phyloP scores from a whole-genome alignment of 1,139 yeast species.

The Zhuliangozyma blackwelliae region DNA sequence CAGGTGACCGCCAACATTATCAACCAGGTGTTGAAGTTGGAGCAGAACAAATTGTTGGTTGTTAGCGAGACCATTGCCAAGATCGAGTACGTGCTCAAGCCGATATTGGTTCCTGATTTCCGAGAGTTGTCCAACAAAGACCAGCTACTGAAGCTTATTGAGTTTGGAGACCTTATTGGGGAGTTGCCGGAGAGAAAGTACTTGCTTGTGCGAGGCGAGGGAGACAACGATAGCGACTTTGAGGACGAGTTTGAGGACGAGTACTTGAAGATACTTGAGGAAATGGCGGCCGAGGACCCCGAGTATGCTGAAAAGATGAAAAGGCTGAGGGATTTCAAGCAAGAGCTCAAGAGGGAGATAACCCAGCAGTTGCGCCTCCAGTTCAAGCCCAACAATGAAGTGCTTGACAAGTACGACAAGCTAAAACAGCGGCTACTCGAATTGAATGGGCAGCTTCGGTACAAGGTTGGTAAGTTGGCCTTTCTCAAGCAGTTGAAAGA shows the following conservation, averaged over 20 bases:
- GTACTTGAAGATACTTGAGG: slow-evolving; percentile 12
- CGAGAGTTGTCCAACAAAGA: slow-evolving; percentile 11
- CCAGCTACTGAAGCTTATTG: slow-evolving; percentile 9
- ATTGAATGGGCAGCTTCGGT: slow-evolving; percentile 16
- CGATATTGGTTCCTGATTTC: slow-evolving; percentile 27
- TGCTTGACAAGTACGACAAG: slow-evolving; percentile 21
- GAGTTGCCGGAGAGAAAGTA: slow-evolving; percentile 35
- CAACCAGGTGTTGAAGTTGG: slow-evolving; percentile 33
- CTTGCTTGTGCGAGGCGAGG: slow-evolving; percentile 14
- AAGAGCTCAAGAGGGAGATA: neutral
- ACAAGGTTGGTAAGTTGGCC: slow-evolving; percentile 24
- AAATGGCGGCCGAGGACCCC: slow-evolving; percentile 9
- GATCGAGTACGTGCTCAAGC: slow-evolving; percentile 21
- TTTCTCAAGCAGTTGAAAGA: slow-evolving; percentile 20
- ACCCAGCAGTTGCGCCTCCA: neutral
- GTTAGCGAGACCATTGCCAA: slow-evolving; percentile 25
- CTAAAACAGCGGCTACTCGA: slow-evolving; percentile 18
- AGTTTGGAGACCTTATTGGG: slow-evolving; percentile 21
- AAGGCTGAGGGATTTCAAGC: neutral
- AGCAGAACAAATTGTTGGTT: slow-evolving; percentile 22
- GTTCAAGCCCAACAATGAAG: slow-evolving; percentile 6
- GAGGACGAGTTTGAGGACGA: slow-evolving; percentile 6
- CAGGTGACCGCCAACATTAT: slow-evolving; percentile 35
- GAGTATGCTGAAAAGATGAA: slow-evolving; percentile 1
- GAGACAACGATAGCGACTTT: slow-evolving; percentile 5